These are phyloP conservation scores for Porcisia hertigi DNA, from an alignment of 208 protist genomes.

Conservation along the genomic window DNA sequence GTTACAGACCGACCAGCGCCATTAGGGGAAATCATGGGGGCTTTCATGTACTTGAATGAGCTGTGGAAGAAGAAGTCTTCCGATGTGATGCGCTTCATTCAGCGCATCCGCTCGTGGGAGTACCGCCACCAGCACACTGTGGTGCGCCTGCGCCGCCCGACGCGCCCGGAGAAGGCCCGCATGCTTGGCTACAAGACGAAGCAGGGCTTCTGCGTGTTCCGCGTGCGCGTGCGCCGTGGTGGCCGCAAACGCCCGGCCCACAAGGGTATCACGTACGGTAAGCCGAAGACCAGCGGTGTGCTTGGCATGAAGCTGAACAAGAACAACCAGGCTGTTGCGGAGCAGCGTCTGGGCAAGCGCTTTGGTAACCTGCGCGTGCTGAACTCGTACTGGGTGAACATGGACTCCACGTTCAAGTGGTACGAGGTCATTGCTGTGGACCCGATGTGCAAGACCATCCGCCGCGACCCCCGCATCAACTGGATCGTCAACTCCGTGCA, in stretches of 20 bases:
- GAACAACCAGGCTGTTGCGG: slow-evolving; percentile 95
- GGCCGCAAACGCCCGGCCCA: slow-evolving; percentile 97
- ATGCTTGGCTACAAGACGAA: slow-evolving; percentile 99
- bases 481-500: slow-evolving; percentile 98
- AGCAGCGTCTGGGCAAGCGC: slow-evolving; percentile 97
- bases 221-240: slow-evolving; percentile 98
- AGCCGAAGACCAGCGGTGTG: slow-evolving; percentile 98
- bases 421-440: slow-evolving; percentile 99
- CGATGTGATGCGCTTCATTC: slow-evolving; percentile 99
- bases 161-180: slow-evolving; percentile 99
- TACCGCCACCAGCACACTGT: slow-evolving; percentile 96
- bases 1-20: not conserved
- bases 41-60: slow-evolving; percentile 99
- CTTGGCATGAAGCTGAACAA: slow-evolving; percentile 97
- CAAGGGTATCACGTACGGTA: slow-evolving; percentile 99
- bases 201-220: slow-evolving; percentile 99
- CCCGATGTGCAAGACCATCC: slow-evolving; percentile 97
- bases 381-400: slow-evolving; percentile 99
- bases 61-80: slow-evolving; percentile 99
- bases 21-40: slow-evolving; percentile 87
- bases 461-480: slow-evolving; percentile 98
- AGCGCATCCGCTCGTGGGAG: slow-evolving; percentile 99
- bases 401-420: slow-evolving; percentile 98
- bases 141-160: slow-evolving; percentile 94
- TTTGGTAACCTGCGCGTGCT: slow-evolving; percentile 98